Conservation (phyloP, 441 rosid species). For the Gossypium trilobum region DNA sequence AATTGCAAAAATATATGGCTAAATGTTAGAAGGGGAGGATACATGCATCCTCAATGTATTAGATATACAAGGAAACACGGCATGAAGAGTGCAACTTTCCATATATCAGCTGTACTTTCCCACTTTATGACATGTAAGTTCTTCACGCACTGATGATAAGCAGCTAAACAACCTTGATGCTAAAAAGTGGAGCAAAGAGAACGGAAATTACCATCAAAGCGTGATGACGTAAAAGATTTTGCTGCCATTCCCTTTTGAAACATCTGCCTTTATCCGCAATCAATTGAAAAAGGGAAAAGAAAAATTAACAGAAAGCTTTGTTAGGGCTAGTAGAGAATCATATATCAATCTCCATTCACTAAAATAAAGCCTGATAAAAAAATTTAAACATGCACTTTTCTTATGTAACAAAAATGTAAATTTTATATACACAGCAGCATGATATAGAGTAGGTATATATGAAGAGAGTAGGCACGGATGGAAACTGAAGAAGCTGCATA, state of each 20-base stretch:
- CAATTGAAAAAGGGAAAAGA: constrained; percentile 1
- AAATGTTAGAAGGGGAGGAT: not conserved
- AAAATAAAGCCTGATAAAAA: not conserved
- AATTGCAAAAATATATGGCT: not conserved
- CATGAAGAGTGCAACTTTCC: not conserved
- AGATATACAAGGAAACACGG: not conserved
- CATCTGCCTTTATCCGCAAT: constrained; percentile 78
- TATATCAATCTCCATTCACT: not conserved
- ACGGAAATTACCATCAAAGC: constrained; percentile 37
- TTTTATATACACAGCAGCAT: not conserved
- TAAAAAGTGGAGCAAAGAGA: constrained; percentile 9
- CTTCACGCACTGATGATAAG: not conserved
- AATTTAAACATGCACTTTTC: not conserved
- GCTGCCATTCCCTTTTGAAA: constrained; percentile 33
- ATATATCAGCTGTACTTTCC: not conserved
- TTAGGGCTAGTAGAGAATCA: not conserved
- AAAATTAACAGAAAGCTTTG: not conserved
- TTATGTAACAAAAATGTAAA: not conserved
- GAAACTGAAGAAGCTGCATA: not conserved
- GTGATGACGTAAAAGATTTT: constrained; percentile 19
- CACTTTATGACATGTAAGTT: not conserved
- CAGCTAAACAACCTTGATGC: constrained; percentile 9
- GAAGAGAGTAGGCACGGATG: not conserved
- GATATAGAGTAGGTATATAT: not conserved
- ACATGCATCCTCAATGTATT: not conserved